Evolutionary conservation across 169 alveolate species (phyloP), one percentile per base, ranked within the genome.

Genomic region (Cryptosporidium tyzzeri): DNA sequence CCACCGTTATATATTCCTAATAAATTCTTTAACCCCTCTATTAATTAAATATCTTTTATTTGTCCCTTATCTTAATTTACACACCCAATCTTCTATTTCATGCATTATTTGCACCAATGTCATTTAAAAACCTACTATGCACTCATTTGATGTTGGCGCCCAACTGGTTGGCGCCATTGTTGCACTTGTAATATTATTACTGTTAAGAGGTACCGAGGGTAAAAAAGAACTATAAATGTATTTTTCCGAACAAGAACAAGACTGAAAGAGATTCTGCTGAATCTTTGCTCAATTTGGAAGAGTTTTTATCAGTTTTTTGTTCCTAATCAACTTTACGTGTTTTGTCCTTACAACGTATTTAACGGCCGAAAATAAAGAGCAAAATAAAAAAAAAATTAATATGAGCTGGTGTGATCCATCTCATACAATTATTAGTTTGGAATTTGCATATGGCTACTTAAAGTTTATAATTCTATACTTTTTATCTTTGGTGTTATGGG

Each of bases 351-450:
- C 35, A 1, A 4, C 3, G 4, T 31, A 31, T 31, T 31, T 31
- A 31, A 31, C 35, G 0, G 35, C 35, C 35, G 3, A 8, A 3
- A 21, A 21, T 37, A 65, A 0, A 26, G 26, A n/a, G 16, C 21
- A 18, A 31, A n/a, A 29, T 14, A 18, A 0, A 3, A 35, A n/a
- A 29, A 7, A 39, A 12, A 37, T 37, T 33, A 65, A 65, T 14
- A 39, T 69, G 58, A 48, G 44, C 16, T 80, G 89, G 89, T 80
- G 89, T 41, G 37, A 41, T 21, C 89, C 89, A n/a, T 80, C 89
- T 1, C 21, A 80, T 48, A 62, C 89, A 35, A 39, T 80, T 45
- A 80, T 80, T 29, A 65, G 69, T 41, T 23, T 80, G 53, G 50
- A 44, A 2, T 80, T 65, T 48, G 89, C 89, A 3, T 53, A 31